Evolutionary conservation across 768 basidiomycete species (phyloP), one percentile per base, ranked within the genome.

Genomic region (Cystofilobasidium bisporidii): DNA sequence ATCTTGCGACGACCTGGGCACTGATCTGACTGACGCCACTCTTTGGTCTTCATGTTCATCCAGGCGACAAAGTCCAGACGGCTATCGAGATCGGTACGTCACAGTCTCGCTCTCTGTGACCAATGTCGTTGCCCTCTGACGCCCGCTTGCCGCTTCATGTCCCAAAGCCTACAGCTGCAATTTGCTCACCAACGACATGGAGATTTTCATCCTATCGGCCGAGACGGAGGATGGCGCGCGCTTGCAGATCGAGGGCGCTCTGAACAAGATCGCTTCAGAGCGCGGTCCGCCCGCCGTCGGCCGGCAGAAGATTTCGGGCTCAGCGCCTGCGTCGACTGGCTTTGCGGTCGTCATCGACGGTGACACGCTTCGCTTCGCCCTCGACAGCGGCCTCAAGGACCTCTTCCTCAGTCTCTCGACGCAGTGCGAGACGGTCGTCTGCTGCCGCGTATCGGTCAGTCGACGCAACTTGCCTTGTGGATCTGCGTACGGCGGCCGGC

Each of bases 311-410:
- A 43, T 66, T 32, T 58, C 36, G 4, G 65, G 65, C n/a, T 11
- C 6, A 33, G 4, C 30, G 4, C 26, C 14, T 11, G n/a, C 36
- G 32, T 60, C 59, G 12, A 85, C 85, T 20, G 83, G 86, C 12
- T 96, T 96, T 75, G 94, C 93, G 1, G 87, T 91, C 18, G 94
- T 98, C 70, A 96, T 98, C 68, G 94, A 98, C 74, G 94, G 94
- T 1, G 91, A 96, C 74, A 94, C 91, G 0, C 79, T 97, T 20
- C 82, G 86, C 24, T 83, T 89, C 76, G 93, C 92, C 0, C 80
- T 97, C 33, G 82, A 83, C 10, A 81, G 85, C 0, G 82, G 85
- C 20, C 78, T 97, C 71, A 96, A 94, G 77, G 81, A 83, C 4
- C 76, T 96, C 36, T 98, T 98, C 80, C 81, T 98, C 61, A 90